Base-by-base conservation (phyloP, 2,329 filamentous ascomycete species). In the Hymenoscyphus fructigenus region DNA sequence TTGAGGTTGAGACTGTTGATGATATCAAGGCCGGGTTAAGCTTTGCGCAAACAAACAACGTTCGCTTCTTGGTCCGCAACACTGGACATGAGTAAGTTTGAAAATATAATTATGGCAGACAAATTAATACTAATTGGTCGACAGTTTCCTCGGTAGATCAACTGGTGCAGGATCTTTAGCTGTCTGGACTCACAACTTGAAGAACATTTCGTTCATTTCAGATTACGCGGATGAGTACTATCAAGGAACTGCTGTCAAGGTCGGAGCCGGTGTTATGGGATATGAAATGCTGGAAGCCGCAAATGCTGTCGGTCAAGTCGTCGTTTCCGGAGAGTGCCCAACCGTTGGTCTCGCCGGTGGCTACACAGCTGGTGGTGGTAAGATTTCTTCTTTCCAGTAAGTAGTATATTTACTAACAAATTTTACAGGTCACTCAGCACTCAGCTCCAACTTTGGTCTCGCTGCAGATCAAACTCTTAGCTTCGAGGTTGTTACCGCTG, bases 321-420 rank as follows among this genome's bases (percentile, higher is more conserved):
- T 84, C 6, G 78, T 87, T 4, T 82, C 81, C 0, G 85, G 84
- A 3, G 82, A 84, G 65, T 86, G 84, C 68, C 77, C 82, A 0
- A 83, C 81, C 0, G 85, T 89, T 5, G 86, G 85, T 1, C 69
- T 85, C 7, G 82, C 83, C 0, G 87, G 87, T 17, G 87, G 87
- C 0, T 89, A 84, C 69, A 81, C 78, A 2, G 84, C 87, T 72
- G 86, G 85, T 5, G 87, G 85, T 15, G 29, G 29, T 32, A 32
- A 32, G 29, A 32, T 32, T 32, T 32, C 29, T 32, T 32, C 29
- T 32, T 32, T 32, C 9, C 29, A 7, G 29, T 32, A 32, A 32
- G 29, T 32, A 32, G 9, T 32, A 7, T 32, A n/a, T 32, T 32
- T 32, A 32, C 29, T 32, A 7, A 32, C 29, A 32, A 32, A 3